Evolutionary conservation across 495 filamentous ascomycete genomes (phyloP).

Genomic region (Barbatosphaeria neglecta): DNA sequence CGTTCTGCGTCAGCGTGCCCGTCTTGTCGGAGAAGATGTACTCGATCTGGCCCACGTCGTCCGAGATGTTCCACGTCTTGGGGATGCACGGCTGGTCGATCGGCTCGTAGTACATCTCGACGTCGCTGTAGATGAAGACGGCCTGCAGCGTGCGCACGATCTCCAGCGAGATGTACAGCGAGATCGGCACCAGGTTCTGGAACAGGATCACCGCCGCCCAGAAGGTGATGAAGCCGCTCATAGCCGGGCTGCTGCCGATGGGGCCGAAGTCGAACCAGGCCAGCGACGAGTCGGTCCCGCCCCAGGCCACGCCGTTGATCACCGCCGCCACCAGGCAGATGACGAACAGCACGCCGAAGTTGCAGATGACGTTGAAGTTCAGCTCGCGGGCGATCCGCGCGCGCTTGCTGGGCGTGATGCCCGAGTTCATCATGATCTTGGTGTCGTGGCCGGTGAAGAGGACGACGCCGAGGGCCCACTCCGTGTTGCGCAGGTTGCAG

Average conservation of each 20-base stretch:
- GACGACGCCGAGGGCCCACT: conserved; percentile 94
- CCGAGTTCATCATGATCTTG: conserved; percentile 99
- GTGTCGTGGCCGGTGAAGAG: conserved; percentile 94
- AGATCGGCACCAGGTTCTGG: conserved; percentile 97
- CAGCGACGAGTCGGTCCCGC: conserved; percentile 56
- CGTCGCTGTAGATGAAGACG: conserved; percentile 94
- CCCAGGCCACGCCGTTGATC: conserved; percentile 76
- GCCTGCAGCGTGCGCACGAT: conserved; percentile 89
- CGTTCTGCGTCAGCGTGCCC: conserved; percentile 94
- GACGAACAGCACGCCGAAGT: conserved; percentile 78
- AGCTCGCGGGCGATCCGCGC: conserved; percentile 81
- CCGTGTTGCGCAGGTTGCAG: conserved; percentile 86
- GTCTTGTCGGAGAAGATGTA: conserved; percentile 99
- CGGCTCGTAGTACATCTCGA: conserved; percentile 90
- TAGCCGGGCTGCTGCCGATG: conserved; percentile 60
- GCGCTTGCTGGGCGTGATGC: conserved; percentile 92
- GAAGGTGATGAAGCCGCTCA: conserved; percentile 91
- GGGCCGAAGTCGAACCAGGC: conserved; percentile 80
- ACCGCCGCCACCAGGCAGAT: conserved; percentile 86
- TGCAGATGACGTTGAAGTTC: conserved; percentile 96
- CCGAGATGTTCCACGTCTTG: conserved; percentile 98
- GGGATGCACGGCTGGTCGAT: conserved; percentile 91
- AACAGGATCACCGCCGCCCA: conserved; percentile 91
- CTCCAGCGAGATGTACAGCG: conserved; percentile 94
- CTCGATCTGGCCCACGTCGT: conserved; percentile 96